These are phyloP conservation scores for Daldinia bambusicola DNA, from an alignment of 495 filamentous ascomycete genomes.

Conservation along the genomic window DNA sequence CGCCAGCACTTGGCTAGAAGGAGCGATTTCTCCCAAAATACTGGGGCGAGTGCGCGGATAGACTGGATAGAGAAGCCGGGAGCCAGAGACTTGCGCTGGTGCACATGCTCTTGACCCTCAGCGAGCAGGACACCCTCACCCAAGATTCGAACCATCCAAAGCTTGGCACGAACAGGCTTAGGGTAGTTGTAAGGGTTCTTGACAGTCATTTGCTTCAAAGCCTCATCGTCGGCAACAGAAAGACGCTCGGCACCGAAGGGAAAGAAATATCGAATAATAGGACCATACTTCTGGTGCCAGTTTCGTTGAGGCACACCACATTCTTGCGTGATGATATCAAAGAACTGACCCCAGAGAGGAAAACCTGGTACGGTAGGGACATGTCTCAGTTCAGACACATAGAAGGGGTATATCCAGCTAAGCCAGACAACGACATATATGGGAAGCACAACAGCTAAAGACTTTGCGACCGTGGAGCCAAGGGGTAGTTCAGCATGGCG, in stretches of 20 bases:
- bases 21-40: conserved; percentile 63
- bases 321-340: conserved; percentile 53
- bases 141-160: conserved; percentile 62
- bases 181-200: conserved; percentile 65
- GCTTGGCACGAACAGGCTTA: conserved; percentile 60
- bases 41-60: conserved; percentile 57
- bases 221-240: conserved; percentile 56
- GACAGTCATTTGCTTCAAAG: conserved; percentile 61
- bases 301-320: conserved; percentile 53
- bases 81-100: conserved; percentile 60
- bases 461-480: conserved; percentile 15
- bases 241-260: conserved; percentile 58
- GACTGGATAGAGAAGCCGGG: conserved; percentile 59
- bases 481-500: conserved; percentile 36
- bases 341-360: conserved; percentile 57
- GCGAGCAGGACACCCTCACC: conserved; percentile 61
- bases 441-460: conserved; percentile 35
- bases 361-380: conserved; percentile 57
- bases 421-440: conserved; percentile 46
- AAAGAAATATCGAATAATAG: conserved; percentile 59
- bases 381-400: conserved; percentile 56
- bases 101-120: conserved; percentile 56
- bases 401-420: conserved; percentile 56
- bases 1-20: conserved; percentile 56
- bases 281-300: conserved; percentile 56